A percentile compares a stretch with the other conserved stretches of the same genome.
Evolutionary conservation across 192 early-diverging fungal species (phyloP).

Genomic region (Phycomyces blakesleeanus): DNA sequence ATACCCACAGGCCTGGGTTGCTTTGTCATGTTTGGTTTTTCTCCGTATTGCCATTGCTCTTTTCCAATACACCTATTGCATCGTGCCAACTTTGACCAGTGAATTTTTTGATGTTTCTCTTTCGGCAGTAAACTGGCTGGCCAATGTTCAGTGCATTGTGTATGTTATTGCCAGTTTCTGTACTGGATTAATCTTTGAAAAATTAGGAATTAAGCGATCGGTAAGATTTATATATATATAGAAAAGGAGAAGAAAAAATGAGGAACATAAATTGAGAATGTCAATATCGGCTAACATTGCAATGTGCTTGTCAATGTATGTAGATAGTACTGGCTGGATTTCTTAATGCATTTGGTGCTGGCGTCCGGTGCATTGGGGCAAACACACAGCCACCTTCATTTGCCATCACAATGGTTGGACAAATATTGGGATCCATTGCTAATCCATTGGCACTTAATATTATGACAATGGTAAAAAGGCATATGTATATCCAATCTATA

Average conservation of each 20-base stretch:
- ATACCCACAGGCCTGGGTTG: conserved; percentile 35
- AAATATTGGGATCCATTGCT: conserved; percentile 23
- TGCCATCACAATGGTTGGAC: conserved; percentile 25
- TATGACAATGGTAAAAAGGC: conserved; percentile 25
- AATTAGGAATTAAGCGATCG: conserved; percentile 27
- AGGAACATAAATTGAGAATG: too few relatives aligned
- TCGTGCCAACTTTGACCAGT: conserved; percentile 24
- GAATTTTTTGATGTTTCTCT: conserved; percentile 25
- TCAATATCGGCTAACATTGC: too few relatives aligned
- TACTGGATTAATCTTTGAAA: conserved; percentile 33
- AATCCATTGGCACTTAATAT: conserved; percentile 31
- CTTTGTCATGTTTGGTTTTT: conserved; percentile 15
- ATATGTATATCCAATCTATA: background rate
- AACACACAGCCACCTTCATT: conserved; percentile 21
- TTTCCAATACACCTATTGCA: conserved; percentile 27
- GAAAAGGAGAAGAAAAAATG: too few relatives aligned
- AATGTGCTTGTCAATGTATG: background rate
- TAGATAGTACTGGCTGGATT: conserved; percentile 30
- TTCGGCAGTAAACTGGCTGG: conserved; percentile 31
- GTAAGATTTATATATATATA: too few relatives aligned
- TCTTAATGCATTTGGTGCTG: conserved; percentile 21
- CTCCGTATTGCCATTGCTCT: conserved; percentile 23
- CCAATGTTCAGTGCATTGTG: conserved; percentile 20
- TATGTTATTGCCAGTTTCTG: conserved; percentile 30
- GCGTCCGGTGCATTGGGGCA: conserved; percentile 29